These are phyloP conservation scores for Nemania diffusa DNA, from an alignment of 2,329 filamentous ascomycete species.

Conservation along the genomic window DNA sequence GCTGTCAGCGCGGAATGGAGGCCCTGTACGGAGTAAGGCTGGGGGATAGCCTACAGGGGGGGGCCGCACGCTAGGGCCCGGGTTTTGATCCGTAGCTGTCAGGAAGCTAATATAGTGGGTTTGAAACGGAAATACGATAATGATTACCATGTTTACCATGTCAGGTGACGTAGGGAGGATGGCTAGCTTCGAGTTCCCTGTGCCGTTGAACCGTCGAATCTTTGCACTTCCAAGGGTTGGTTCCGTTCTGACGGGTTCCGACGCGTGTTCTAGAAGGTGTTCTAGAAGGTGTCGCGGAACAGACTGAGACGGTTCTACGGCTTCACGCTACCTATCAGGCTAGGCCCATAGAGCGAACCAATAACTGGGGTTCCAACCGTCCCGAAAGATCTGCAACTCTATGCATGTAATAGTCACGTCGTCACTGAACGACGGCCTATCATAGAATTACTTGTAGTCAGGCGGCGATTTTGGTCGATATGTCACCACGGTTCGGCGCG, in stretches of 20 bases:
- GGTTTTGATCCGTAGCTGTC: slow-evolving; percentile 20
- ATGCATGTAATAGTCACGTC: slow-evolving; percentile 27
- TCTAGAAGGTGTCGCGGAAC: background rate
- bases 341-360: slow-evolving; percentile 19
- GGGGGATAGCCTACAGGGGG: background rate
- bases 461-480: background rate
- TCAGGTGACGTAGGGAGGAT: slow-evolving; percentile 27
- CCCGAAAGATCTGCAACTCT: slow-evolving; percentile 19
- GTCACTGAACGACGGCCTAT: slow-evolving; percentile 3
- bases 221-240: background rate
- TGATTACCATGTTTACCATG: slow-evolving; percentile 8
- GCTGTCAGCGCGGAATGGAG: background rate
- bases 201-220: background rate
- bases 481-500: background rate
- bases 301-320: background rate
- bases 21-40: slow-evolving; percentile 12
- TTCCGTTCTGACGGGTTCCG: background rate
- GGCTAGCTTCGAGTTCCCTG: background rate
- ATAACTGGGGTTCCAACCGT: slow-evolving; percentile 18
- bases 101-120: slow-evolving; percentile 14
- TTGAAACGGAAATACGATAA: slow-evolving; percentile 10
- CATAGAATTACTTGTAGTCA: background rate
- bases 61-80: slow-evolving; percentile 21
- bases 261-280: slow-evolving; percentile 15
- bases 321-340: no score